Conservation (phyloP, 1,284 basidiomycete species). For the Omphalotus olearius region DNA sequence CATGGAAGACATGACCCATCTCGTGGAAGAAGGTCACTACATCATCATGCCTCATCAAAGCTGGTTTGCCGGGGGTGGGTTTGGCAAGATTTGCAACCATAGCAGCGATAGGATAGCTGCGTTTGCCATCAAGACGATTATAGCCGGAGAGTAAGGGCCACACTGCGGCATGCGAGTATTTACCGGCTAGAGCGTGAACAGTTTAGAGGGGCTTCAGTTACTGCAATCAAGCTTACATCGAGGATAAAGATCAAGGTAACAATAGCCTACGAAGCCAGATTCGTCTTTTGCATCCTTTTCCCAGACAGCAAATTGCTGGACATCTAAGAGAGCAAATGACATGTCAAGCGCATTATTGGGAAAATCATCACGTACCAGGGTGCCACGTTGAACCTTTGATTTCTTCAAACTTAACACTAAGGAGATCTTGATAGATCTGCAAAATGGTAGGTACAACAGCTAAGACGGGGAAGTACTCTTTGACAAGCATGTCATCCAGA, state of each 20-base stretch:
- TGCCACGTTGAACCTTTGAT: slow-evolving; percentile 66
- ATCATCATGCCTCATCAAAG: slow-evolving; percentile 79
- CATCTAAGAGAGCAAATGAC: slow-evolving; percentile 41
- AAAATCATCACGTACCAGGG: slow-evolving; percentile 43
- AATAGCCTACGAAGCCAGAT: slow-evolving; percentile 72
- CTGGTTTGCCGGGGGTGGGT: slow-evolving; percentile 72
- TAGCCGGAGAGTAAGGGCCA: slow-evolving; percentile 73
- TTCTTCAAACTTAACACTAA: slow-evolving; percentile 70
- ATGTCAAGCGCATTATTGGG: not conserved
- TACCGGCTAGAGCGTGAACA: slow-evolving; percentile 43
- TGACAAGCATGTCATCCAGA: slow-evolving; percentile 72
- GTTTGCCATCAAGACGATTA: slow-evolving; percentile 45
- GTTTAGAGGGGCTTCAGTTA: not conserved
- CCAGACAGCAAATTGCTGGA: slow-evolving; percentile 80
- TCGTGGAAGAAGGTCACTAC: slow-evolving; percentile 81
- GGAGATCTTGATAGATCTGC: slow-evolving; percentile 74
- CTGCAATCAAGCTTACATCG: slow-evolving; percentile 43
- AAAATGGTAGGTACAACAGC: slow-evolving; percentile 78
- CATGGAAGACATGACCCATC: slow-evolving; percentile 88
- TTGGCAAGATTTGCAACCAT: slow-evolving; percentile 91
- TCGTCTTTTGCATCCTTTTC: slow-evolving; percentile 67
- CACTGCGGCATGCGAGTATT: slow-evolving; percentile 85
- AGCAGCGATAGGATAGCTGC: slow-evolving; percentile 69
- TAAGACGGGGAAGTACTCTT: slow-evolving; percentile 83
- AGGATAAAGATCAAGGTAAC: slow-evolving; percentile 85